Evolutionary conservation across 2,329 filamentous ascomycete genomes (phyloP), one percentile per base, ranked within the genome.

Genomic region (Botrytis fabae): DNA sequence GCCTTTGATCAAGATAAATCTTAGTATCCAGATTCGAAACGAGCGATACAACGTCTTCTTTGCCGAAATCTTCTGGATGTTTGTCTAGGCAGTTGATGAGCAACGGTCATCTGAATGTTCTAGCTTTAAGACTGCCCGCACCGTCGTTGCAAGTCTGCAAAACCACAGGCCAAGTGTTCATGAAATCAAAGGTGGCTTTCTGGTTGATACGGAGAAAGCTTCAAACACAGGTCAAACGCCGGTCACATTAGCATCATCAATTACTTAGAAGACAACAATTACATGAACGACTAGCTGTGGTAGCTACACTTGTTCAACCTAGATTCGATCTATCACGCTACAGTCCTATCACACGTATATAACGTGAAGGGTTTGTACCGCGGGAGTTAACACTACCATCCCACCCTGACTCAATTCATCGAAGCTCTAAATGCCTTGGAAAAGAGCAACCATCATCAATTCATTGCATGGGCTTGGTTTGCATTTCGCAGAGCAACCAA

Each of bases 161-260:
- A 6, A 54, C 35, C 64, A 68, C 64, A 42, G 64, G 64, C 64
- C 64, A 68, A 54, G 64, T 57, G 64, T 68, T 68, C 64, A 57
- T 54, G 48, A 57, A 38, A 20, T 57, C 35, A 54, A 68, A 57
- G 9, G 35, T 51, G 25, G 35, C 16, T 40, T 40, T 68, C 35
- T 54, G 16, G 35, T 32, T 54, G 7, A 28, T 40, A 42, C 25
- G 35, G 46, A 42, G 48, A 32, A 69, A 25, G 5, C 35, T 10
- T 25, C 48, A 69, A 42, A 69, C 48, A 42, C 18, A 57, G 38
- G 25, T 69, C 65, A 42, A 57, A 44, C 48, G 35, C 48, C 35
- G 35, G 48, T 28, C 35, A 40, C 46, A 54, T 54, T 42, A 18
- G 25, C n/a, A 63, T n/a, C n/a, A 44, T 63, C 38, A 63, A 63